Evolutionary conservation across 176 grass and related monocot species (phyloP).

Genomic region (Phyllostachys edulis): DNA sequence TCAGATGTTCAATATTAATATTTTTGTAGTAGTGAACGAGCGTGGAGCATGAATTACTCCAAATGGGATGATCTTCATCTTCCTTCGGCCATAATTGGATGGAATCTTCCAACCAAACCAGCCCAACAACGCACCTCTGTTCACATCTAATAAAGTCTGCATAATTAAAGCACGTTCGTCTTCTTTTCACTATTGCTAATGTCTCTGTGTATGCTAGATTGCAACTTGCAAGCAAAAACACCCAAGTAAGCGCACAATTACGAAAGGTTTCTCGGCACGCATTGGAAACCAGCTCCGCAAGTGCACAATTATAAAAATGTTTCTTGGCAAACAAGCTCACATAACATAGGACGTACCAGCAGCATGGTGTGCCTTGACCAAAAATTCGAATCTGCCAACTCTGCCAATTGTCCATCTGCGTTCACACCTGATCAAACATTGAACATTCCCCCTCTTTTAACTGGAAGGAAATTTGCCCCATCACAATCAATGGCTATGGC

Average conservation of each 20-base stretch:
- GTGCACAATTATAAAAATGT: not conserved
- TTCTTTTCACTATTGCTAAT: too few relatives aligned
- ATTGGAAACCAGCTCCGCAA: too few relatives aligned
- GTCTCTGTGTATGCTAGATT: too few relatives aligned
- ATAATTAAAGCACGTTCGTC: not conserved
- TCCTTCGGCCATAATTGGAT: not conserved
- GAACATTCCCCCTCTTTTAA: not conserved
- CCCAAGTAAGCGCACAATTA: not conserved
- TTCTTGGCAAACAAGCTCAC: conserved; percentile 21
- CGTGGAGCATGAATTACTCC: not conserved
- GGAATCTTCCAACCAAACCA: not conserved
- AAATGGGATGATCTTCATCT: not conserved
- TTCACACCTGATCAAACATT: conserved; percentile 19
- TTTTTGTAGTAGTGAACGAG: too few relatives aligned
- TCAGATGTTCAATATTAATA: too few relatives aligned
- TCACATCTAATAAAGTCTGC: not conserved
- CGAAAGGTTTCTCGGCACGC: not conserved
- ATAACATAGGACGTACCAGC: not conserved
- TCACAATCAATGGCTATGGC: too few relatives aligned
- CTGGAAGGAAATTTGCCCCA: too few relatives aligned
- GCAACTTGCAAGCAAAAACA: not conserved
- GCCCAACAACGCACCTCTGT: not conserved
- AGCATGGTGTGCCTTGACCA: not conserved
- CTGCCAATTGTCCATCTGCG: not conserved
- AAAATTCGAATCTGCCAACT: conserved; percentile 35